phyloP scores from a whole-genome alignment of 495 filamentous ascomycete species.

The Tirmania nivea region DNA sequence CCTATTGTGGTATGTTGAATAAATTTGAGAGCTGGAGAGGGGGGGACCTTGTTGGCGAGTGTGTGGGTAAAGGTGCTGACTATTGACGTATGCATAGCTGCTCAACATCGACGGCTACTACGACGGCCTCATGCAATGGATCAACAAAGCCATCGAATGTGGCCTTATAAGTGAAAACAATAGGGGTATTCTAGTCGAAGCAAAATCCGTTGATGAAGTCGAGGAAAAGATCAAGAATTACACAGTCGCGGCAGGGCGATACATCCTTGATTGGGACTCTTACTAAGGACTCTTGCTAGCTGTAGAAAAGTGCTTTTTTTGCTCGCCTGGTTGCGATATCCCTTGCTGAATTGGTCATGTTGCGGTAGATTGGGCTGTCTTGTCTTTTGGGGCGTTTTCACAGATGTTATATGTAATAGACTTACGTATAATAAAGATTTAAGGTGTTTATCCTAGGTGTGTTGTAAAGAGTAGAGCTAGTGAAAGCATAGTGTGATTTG shows the following conservation, averaged over 20 bases:
- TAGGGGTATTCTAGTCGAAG: slow-evolving; percentile 55
- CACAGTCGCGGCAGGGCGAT: slow-evolving; percentile 45
- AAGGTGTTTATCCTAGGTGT: too few relatives aligned
- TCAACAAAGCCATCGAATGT: slow-evolving; percentile 48
- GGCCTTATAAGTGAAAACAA: slow-evolving; percentile 55
- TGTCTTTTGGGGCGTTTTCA: too few relatives aligned
- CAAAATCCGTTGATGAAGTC: slow-evolving; percentile 45
- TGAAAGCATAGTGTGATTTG: too few relatives aligned
- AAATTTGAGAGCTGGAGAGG: too few relatives aligned
- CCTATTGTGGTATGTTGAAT: slow-evolving; percentile 34
- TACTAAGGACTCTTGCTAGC: slow-evolving; percentile 25
- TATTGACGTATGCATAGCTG: slow-evolving; percentile 16
- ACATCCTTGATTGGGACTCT: slow-evolving; percentile 61
- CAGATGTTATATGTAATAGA: too few relatives aligned
- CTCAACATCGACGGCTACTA: slow-evolving; percentile 81
- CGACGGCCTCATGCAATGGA: slow-evolving; percentile 66
- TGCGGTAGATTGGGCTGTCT: too few relatives aligned
- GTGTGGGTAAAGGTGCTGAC: too few relatives aligned
- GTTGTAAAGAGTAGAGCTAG: too few relatives aligned
- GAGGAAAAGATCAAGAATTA: slow-evolving; percentile 50
- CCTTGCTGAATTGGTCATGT: too few relatives aligned
- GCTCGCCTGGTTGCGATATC: too few relatives aligned
- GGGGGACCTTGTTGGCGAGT: too few relatives aligned
- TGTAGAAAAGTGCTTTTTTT: not conserved
- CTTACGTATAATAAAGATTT: too few relatives aligned